Evolutionary conservation across 306 rosid species (phyloP).

Genomic region (Quercus gilva): DNA sequence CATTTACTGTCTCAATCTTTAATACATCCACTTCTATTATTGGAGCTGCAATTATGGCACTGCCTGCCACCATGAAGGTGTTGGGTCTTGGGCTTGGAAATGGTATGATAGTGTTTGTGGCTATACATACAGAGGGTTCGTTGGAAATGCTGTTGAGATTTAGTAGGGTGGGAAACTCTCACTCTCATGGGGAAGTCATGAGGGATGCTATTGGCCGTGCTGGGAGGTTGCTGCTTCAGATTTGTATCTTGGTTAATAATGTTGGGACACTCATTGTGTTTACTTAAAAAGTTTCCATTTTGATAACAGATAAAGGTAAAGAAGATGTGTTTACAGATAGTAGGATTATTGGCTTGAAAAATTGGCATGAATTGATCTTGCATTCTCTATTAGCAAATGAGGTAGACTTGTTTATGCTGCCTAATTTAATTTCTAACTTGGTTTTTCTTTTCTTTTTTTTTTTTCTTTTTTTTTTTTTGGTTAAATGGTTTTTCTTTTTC

Average conservation of each 20-base stretch:
- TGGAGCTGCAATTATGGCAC: constrained; percentile 77
- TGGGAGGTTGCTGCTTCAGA: constrained; percentile 46
- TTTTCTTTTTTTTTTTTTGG: too few species aligned
- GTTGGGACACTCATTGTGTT: constrained; percentile 56
- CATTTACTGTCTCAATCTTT: constrained; percentile 48
- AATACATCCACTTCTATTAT: constrained; percentile 61
- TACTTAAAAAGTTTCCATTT: background rate
- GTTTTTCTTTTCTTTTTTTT: too few species aligned
- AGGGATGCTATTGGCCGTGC: constrained; percentile 43
- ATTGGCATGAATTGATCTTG: too few species aligned
- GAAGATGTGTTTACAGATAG: background rate
- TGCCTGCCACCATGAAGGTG: constrained; percentile 72
- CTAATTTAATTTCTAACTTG: too few species aligned
- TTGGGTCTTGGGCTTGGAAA: constrained; percentile 49
- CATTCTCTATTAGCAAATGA: too few species aligned
- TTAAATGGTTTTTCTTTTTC: too few species aligned
- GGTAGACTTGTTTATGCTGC: too few species aligned
- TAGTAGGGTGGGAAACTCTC: constrained; percentile 39
- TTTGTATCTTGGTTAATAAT: constrained; percentile 50
- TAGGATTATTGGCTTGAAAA: too few species aligned
- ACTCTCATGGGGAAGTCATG: constrained; percentile 46
- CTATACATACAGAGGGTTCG: constrained; percentile 47
- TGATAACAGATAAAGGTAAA: background rate
- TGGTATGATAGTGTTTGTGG: too few species aligned
- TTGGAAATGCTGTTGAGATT: constrained; percentile 57